phyloP scores from a whole-genome alignment of 2,329 filamentous ascomycete genomes.

The Parafenestella ontariensis region DNA sequence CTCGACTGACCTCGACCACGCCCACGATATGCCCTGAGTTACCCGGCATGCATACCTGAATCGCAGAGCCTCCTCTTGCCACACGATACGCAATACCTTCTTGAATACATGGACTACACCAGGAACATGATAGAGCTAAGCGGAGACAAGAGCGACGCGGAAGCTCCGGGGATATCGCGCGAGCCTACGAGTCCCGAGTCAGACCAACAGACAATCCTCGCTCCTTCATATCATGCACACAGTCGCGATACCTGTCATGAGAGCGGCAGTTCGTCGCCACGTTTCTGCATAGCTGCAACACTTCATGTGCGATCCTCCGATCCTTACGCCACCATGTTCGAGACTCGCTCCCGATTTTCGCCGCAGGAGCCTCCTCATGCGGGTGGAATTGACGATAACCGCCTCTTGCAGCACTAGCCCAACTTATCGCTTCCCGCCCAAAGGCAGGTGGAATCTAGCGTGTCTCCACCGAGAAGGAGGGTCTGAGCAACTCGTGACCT shows the following conservation, averaged over 20 bases:
- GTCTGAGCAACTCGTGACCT: conserved; percentile 15
- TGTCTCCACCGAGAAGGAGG: conserved; percentile 13
- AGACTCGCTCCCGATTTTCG: conserved; percentile 18
- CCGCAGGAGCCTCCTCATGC: conserved; percentile 8
- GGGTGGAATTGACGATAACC: conserved; percentile 27
- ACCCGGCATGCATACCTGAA: not conserved
- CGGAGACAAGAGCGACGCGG: not conserved
- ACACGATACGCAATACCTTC: not conserved
- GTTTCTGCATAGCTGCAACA: conserved; percentile 19
- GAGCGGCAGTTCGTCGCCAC: conserved; percentile 4
- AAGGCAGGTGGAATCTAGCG: conserved; percentile 8
- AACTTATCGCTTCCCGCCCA: conserved; percentile 14
- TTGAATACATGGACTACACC: not conserved
- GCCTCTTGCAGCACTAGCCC: conserved; percentile 19
- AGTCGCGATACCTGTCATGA: conserved; percentile 7
- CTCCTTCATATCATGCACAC: not conserved
- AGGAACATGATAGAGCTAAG: not conserved
- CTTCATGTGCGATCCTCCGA: conserved; percentile 12
- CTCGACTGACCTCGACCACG: not conserved
- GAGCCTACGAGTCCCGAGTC: not conserved
- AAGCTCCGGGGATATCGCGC: not conserved
- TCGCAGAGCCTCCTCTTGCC: not conserved
- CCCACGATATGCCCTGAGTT: not conserved
- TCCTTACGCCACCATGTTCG: conserved; percentile 18
- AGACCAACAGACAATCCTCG: not conserved